Evolutionary conservation across 2,329 filamentous ascomycete genomes (phyloP).

Genomic region (Pseudocercospora musae): DNA sequence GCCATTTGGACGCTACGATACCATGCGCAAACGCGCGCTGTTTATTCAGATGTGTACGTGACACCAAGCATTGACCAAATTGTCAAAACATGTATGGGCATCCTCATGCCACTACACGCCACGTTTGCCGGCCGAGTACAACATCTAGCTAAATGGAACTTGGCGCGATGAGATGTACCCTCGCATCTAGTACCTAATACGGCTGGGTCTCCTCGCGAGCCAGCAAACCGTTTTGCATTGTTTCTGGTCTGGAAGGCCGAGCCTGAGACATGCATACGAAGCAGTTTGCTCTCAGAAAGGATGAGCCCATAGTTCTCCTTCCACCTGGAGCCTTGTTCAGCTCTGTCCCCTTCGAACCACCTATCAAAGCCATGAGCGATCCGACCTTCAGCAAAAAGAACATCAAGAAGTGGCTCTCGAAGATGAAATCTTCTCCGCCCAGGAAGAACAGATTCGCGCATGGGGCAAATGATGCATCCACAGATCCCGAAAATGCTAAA

Average conservation of each 20-base stretch:
- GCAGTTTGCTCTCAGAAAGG: background rate
- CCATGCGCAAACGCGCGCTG: slow-evolving; percentile 2
- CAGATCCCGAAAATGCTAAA: background rate
- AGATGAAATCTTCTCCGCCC: background rate
- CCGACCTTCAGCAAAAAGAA: background rate
- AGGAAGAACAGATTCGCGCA: background rate
- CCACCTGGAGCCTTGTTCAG: background rate
- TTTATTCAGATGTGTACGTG: background rate
- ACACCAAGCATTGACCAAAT: background rate
- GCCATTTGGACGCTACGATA: slow-evolving; percentile 10
- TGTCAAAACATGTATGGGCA: background rate
- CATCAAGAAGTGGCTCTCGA: background rate
- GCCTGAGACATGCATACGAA: background rate
- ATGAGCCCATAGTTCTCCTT: background rate
- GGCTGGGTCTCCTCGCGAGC: background rate
- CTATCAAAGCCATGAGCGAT: background rate
- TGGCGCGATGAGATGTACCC: background rate
- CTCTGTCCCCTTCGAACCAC: background rate
- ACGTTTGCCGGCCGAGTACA: background rate
- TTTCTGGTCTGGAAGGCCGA: background rate
- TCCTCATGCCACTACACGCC: background rate
- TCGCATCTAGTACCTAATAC: background rate
- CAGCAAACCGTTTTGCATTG: background rate
- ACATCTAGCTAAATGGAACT: background rate
- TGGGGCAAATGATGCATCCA: background rate